Evolutionary conservation across 2,329 filamentous ascomycete species (phyloP), one percentile per base, ranked within the genome.

Genomic region (Metarhizium sp.): DNA sequence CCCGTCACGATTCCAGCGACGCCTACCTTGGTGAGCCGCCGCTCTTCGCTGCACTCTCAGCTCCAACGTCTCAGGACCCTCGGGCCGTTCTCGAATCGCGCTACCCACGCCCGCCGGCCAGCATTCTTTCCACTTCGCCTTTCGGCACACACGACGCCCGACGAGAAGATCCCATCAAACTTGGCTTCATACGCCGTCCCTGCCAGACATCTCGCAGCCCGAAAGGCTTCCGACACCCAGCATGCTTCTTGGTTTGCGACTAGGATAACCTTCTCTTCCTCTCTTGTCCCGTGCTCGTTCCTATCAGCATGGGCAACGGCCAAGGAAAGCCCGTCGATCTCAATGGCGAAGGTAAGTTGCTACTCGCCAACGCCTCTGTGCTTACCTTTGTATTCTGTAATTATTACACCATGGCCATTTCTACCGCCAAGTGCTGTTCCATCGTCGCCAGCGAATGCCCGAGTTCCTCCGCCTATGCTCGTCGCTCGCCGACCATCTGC

Each of bases 251-350:
- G 57, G 56, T 55, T 55, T 53, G 50, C 59, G 55, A 52, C 55
- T 43, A 49, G 59, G 54, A 59, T 69, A 66, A 61, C 52, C 47
- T 50, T 36, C 52, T 62, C 58, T 58, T 60, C 62, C 61, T 36
- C 53, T 40, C 55, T 61, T 57, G 59, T 61, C 66, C 59, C 60
- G 56, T 58, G 54, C 56, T 62, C 57, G 61, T 60, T 34, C 57
- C 59, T 58, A 58, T 53, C 60, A 96, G 94, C 60, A 97, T 97
- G 92, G 92, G 92, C 71, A 96, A 97, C 76, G 88, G 86, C 70
- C 91, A 92, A 74, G 92, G 92, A 73, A 96, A 96, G 74, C 90
- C 89, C 73, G 84, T 95, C 76, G 87, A 91, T 71, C 86, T 92
- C 75, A 89, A 87, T 75, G 92, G 95, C 76, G 89, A 96, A 86